Percentiles rank a stretch among this genome's conserved stretches.
phyloP scores from a whole-genome alignment of 208 protist species.

The Porcisia hertigi region DNA sequence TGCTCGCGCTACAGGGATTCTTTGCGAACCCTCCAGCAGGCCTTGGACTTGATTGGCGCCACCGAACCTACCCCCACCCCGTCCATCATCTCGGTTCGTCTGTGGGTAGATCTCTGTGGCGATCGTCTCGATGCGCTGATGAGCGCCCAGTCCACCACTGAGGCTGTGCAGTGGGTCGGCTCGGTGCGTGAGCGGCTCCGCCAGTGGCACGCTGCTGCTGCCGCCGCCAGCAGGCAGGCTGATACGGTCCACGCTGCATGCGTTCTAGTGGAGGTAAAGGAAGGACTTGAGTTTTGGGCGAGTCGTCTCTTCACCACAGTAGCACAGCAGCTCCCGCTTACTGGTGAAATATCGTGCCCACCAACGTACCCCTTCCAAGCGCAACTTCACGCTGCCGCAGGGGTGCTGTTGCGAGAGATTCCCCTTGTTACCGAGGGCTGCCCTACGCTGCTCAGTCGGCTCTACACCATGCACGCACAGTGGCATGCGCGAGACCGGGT shows the following conservation, averaged over 20 bases:
- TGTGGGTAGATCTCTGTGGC: conserved; percentile 19
- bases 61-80: neutral
- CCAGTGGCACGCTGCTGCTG: conserved; percentile 7
- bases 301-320: neutral
- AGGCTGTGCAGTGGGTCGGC: conserved; percentile 16
- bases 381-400: neutral
- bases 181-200: conserved; percentile 15
- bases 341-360: neutral
- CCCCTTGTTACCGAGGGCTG: conserved; percentile 8
- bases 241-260: conserved; percentile 5
- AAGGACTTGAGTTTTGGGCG: conserved; percentile 17
- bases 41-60: conserved; percentile 9
- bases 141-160: neutral
- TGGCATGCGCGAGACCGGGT: conserved; percentile 27
- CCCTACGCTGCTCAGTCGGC: conserved; percentile 2
- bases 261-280: conserved; percentile 11
- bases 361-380: neutral
- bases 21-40: conserved; percentile 14
- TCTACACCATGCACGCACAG: conserved; percentile 10
- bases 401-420: conserved; percentile 17
- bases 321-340: conserved; percentile 3
- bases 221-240: neutral
- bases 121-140: conserved; percentile 18
- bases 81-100: conserved; percentile 7
- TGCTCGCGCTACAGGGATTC: conserved; percentile 14